phyloP scores from a whole-genome alignment of 2,329 filamentous ascomycete genomes.

The Trichoderma koningiopsis region DNA sequence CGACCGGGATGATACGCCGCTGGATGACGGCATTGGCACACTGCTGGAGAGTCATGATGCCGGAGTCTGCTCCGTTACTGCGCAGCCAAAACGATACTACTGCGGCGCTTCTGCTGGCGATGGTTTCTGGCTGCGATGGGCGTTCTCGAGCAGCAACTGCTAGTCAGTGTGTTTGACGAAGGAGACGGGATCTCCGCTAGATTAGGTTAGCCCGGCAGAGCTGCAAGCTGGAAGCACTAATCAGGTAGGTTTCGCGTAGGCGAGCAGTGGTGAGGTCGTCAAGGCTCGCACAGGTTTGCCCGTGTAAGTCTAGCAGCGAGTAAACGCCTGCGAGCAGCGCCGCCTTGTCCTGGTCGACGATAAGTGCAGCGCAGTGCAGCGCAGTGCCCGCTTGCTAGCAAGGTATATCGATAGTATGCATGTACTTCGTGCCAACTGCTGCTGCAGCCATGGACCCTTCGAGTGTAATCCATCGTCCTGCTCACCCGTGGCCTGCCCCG shows the following conservation, averaged over 20 bases:
- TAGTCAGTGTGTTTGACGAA: background rate
- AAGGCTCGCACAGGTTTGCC: background rate
- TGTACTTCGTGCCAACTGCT: background rate
- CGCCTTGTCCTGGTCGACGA: background rate
- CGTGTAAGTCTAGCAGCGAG: background rate
- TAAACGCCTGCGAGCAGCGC: constrained; percentile 1
- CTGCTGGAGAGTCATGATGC: constrained; percentile 8
- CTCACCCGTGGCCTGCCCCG: constrained; percentile 1
- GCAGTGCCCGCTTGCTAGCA: background rate
- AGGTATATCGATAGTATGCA: background rate
- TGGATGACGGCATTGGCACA: constrained; percentile 10
- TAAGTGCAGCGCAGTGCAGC: background rate
- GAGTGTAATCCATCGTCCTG: background rate
- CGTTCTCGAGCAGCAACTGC: background rate
- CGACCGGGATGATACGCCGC: constrained; percentile 9
- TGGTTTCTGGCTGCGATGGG: constrained; percentile 2
- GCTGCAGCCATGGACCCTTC: constrained; percentile 1
- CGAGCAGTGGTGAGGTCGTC: background rate
- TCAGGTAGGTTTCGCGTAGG: background rate
- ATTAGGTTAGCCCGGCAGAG: constrained; percentile 11
- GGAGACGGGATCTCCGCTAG: constrained; percentile 16
- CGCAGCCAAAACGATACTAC: constrained; percentile 12
- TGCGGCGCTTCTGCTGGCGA: constrained; percentile 10
- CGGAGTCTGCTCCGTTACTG: constrained; percentile 12
- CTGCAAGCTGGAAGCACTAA: background rate